Evolutionary conservation across 1,284 basidiomycete genomes (phyloP), one percentile per base, ranked within the genome.

Genomic region (Trametes polyzona): DNA sequence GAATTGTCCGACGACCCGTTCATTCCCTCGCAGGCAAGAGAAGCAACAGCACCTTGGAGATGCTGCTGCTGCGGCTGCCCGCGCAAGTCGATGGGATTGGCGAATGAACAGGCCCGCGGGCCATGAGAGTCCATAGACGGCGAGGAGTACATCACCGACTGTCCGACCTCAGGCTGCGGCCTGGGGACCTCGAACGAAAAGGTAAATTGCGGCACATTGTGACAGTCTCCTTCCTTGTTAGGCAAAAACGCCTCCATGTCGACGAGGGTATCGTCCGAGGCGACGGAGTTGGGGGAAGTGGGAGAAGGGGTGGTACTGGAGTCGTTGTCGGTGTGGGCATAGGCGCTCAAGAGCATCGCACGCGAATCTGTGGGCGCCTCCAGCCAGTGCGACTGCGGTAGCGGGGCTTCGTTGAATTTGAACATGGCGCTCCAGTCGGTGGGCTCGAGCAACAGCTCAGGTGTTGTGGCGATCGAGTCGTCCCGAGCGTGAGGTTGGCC

Each of bases 51-150:
- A 35, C 53, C 53, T 37, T 17, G 14, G 1, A 36, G 53, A 24
- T 47, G 46, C 53, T 55, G 53, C 39, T 48, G 53, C 47, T 42
- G 32, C 46, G 53, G 53, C 53, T 55, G 53, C 40, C 46, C 46
- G 19, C 4, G 16, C 12, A 7, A 5, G 14, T 19, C 21, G 26
- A 30, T n/a, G 2, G 4, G 19, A n/a, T 0, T 4, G 1, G 8
- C 32, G 29, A 14, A 40, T 47, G 43, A 35, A 29, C 11, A 52
- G 24, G 41, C 42, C 11, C 2, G 36, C 36, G 52, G 27, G 36
- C 23, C 16, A 26, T 19, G 21, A 26, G 16, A 23, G 27, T 37
- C 43, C 35, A 46, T n/a, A 46, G 27, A 12, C 42, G 51, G 10
- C 7, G 35, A 8, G 21, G 26, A 16, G 35, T 10, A 27, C 17